These are phyloP conservation scores for Fusarium tuaranense DNA, from an alignment of 2,329 filamentous ascomycete genomes.

Conservation along the genomic window DNA sequence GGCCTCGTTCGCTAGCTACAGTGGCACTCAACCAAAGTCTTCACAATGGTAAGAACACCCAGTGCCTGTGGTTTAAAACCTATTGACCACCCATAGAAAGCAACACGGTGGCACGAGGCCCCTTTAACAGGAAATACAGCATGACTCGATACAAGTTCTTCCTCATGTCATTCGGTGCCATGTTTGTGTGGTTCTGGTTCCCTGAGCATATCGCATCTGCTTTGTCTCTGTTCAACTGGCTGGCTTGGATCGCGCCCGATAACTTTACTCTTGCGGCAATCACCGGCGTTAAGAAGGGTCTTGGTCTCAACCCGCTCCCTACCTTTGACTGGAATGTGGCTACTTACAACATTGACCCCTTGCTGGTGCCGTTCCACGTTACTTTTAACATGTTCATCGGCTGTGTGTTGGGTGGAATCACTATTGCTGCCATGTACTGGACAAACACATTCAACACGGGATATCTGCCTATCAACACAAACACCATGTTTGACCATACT, in stretches of 20 bases:
- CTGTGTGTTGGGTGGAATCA: slow-evolving; percentile 49
- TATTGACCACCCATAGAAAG: neutral
- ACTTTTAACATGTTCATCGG: slow-evolving; percentile 51
- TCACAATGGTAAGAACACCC: slow-evolving; percentile 20
- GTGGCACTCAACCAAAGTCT: slow-evolving; percentile 39
- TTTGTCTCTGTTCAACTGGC: slow-evolving; percentile 61
- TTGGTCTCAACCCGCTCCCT: slow-evolving; percentile 62
- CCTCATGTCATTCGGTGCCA: slow-evolving; percentile 26
- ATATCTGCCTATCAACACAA: slow-evolving; percentile 62
- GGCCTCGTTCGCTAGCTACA: slow-evolving; percentile 49
- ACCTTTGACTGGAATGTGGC: slow-evolving; percentile 62
- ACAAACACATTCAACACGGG: slow-evolving; percentile 57
- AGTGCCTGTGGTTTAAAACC: rapidly evolving
- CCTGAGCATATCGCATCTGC: slow-evolving; percentile 34
- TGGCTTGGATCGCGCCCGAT: slow-evolving; percentile 65
- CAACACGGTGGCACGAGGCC: slow-evolving; percentile 25
- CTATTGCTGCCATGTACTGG: slow-evolving; percentile 59
- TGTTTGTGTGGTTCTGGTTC: slow-evolving; percentile 43
- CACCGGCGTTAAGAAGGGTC: slow-evolving; percentile 54
- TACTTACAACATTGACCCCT: slow-evolving; percentile 35
- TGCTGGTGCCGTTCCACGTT: slow-evolving; percentile 54
- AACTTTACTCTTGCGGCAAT: slow-evolving; percentile 56
- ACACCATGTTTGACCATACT: slow-evolving; percentile 58
- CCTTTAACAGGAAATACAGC: slow-evolving; percentile 32
- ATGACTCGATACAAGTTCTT: slow-evolving; percentile 40